Conservation (phyloP, 495 filamentous ascomycete species). For the Pyronema omphalodes region DNA sequence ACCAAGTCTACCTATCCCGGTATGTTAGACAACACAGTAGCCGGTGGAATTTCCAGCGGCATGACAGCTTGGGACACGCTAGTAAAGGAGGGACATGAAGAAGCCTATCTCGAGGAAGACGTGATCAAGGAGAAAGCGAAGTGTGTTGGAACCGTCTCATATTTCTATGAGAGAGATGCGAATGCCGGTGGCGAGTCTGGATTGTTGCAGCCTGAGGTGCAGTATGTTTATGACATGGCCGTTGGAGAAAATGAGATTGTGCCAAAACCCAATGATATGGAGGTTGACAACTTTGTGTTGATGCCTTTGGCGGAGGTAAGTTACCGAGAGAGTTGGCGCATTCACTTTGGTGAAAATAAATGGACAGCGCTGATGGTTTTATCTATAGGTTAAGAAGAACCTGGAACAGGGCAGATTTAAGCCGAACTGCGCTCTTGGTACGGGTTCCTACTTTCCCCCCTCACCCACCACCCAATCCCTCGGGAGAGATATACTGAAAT, state of each 20-base stretch:
- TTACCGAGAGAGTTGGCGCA: not conserved
- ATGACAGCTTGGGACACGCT: constrained; percentile 63
- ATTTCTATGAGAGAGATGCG: constrained; percentile 62
- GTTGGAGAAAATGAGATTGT: constrained; percentile 41
- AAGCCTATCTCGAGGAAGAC: constrained; percentile 61
- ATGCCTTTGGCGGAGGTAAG: constrained; percentile 51
- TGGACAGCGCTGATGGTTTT: not conserved
- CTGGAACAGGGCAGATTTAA: constrained; percentile 66
- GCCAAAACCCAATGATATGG: constrained; percentile 61
- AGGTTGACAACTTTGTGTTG: constrained; percentile 74
- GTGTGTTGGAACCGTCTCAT: constrained; percentile 55
- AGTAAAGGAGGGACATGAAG: constrained; percentile 72
- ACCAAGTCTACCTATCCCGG: constrained; percentile 69
- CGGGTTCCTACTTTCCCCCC: not conserved
- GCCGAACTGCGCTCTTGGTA: constrained; percentile 62
- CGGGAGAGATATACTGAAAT: not conserved
- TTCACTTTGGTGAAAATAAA: not conserved
- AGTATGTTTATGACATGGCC: constrained; percentile 85
- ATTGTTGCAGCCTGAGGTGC: constrained; percentile 69
- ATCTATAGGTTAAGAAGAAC: constrained; percentile 32
- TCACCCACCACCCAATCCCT: no score
- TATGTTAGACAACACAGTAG: constrained; percentile 89
- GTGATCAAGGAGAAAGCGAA: constrained; percentile 42
- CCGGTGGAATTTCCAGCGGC: constrained; percentile 66
- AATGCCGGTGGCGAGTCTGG: constrained; percentile 69